Percentiles rank a stretch among this genome's conserved stretches.
Evolutionary conservation across 306 rosid genomes (phyloP).

Genomic region (Prunus campanulata): DNA sequence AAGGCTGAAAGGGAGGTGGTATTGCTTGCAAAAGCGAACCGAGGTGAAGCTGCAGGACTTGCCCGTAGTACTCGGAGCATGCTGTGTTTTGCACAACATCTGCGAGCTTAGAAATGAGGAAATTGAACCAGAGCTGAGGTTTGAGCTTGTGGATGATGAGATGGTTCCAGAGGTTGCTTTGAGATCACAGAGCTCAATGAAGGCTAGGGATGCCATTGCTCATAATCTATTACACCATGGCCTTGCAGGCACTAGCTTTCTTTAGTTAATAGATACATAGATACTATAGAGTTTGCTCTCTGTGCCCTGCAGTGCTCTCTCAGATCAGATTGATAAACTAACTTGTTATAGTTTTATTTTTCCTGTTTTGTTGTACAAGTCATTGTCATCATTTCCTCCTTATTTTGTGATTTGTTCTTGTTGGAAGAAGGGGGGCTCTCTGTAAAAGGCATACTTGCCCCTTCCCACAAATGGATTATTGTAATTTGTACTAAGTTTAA

Average conservation of each 20-base stretch:
- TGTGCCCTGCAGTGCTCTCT: too few species aligned
- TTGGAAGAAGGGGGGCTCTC: conserved; percentile 22
- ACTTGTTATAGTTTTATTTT: conserved; percentile 6
- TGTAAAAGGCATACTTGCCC: conserved; percentile 38
- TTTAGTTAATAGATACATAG: conserved; percentile 19
- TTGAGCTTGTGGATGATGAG: conserved; percentile 70
- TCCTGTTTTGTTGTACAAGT: conserved; percentile 9
- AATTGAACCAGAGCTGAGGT: conserved; percentile 48
- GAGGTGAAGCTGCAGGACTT: conserved; percentile 90
- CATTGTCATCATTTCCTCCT: conserved; percentile 10
- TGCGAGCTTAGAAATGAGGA: conserved; percentile 75
- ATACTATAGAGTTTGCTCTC: too few species aligned
- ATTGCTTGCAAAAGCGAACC: conserved; percentile 77
- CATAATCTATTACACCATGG: conserved; percentile 98
- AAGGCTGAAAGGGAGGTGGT: conserved; percentile 84
- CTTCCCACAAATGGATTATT: conserved; percentile 32
- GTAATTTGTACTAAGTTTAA: conserved; percentile 21
- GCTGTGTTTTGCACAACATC: conserved; percentile 89
- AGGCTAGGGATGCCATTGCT: conserved; percentile 87
- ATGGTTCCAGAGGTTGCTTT: conserved; percentile 64
- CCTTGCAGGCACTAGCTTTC: conserved; percentile 80
- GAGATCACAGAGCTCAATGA: conserved; percentile 58
- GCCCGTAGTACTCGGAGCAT: conserved; percentile 91
- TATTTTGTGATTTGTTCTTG: conserved; percentile 12
- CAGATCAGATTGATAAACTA: neutral